Percentiles rank a stretch among this genome's conserved stretches.
phyloP scores from a whole-genome alignment of 805 yeast genomes.

The Candida yuanshanica region DNA sequence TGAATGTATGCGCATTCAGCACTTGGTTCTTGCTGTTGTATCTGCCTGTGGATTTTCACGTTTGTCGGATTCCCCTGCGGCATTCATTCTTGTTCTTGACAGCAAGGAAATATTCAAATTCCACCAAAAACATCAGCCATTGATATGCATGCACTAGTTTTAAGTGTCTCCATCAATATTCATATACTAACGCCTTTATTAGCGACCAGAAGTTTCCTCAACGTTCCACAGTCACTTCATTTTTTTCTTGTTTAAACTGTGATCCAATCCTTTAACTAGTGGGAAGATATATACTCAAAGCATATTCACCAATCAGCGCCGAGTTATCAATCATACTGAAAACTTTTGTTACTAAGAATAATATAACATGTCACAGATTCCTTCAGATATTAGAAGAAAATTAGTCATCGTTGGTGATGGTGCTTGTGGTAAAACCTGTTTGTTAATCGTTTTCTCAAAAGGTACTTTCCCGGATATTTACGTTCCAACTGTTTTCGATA shows the following conservation, averaged over 20 bases:
- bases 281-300: no score
- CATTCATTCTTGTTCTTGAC: background rate
- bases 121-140: no score
- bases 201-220: background rate
- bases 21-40: background rate
- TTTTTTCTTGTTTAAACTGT: background rate
- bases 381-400: constrained; percentile 52
- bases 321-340: background rate
- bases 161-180: no score
- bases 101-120: no score
- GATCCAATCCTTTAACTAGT: background rate
- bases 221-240: background rate
- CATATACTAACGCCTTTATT: background rate
- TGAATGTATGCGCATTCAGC: background rate
- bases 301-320: no score
- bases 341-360: no score
- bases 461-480: constrained; percentile 92
- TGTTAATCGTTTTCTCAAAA: constrained; percentile 77
- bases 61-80: background rate
- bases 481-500: constrained; percentile 95
- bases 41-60: background rate
- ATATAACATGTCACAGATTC: constrained; percentile 22
- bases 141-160: no score
- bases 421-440: constrained; percentile 95
- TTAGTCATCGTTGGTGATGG: constrained; percentile 96